A percentile compares a stretch with the other conserved stretches of the same genome.
Conservation (phyloP, 371 early-diverging fungal species). For the Entomophthora muscae region DNA sequence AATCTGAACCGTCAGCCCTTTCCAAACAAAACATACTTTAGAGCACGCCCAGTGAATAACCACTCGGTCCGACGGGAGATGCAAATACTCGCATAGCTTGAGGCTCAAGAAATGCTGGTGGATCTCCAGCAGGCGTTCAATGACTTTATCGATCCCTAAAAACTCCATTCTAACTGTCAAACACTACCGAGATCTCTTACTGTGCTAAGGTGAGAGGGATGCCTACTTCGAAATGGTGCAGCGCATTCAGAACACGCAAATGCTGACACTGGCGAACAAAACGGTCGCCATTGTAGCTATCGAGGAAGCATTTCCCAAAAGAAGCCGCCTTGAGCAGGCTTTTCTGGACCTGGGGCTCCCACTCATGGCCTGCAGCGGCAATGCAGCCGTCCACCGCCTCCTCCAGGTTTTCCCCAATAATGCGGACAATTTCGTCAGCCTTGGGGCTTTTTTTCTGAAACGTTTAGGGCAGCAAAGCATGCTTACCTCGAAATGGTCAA, state of each 20-base stretch:
- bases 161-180: constrained; percentile 37
- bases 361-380: constrained; percentile 86
- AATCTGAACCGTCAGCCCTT: constrained; percentile 24
- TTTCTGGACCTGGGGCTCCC: constrained; percentile 51
- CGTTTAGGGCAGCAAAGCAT: neutral
- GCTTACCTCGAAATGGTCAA: constrained; percentile 67
- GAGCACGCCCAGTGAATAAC: constrained; percentile 91
- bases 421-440: constrained; percentile 87
- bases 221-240: constrained; percentile 63
- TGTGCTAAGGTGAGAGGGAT: constrained; percentile 78
- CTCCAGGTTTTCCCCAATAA: constrained; percentile 54
- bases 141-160: constrained; percentile 53
- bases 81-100: constrained; percentile 64
- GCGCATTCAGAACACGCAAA: constrained; percentile 75
- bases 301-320: constrained; percentile 84
- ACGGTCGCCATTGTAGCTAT: constrained; percentile 58
- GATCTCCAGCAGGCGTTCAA: constrained; percentile 64
- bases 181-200: constrained; percentile 22
- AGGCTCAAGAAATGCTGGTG: constrained; percentile 73
- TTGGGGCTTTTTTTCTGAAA: constrained; percentile 59
- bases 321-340: constrained; percentile 75
- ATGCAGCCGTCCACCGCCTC: constrained; percentile 84
- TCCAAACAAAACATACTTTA: constrained; percentile 29
- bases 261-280: constrained; percentile 77
- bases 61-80: constrained; percentile 59